Evolutionary conservation across 176 grass and related monocot genomes (phyloP), one percentile per base, ranked within the genome.

Genomic region (Oryza meyeriana): DNA sequence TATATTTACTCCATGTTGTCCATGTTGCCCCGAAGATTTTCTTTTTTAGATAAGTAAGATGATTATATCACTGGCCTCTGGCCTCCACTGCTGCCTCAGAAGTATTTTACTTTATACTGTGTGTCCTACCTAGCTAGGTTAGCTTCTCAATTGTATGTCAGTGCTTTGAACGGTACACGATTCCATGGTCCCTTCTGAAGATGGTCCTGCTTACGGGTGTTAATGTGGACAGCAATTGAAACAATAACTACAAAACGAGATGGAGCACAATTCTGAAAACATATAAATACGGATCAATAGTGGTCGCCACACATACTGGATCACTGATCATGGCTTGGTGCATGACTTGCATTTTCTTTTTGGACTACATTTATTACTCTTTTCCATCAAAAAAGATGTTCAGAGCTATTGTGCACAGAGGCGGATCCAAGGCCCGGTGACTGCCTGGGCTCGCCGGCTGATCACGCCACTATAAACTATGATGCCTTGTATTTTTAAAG

Each of bases 161-260:
- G 66, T 77, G 13, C 86, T 79, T 68, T 66, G 68, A 64, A 74
- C n/a, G 32, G 25, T 55, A 42, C 26, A 12, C 28, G 70, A 89
- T 34, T 39, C 71, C 78, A 85, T 78, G 78, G 32, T 77, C 45
- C 83, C 72, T 47, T 36, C 45, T 22, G 72, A 78, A 59, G 83
- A 82, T 86, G 83, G 88, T 48, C 83, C 83, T 86, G 41, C 66
- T 72, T 18, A 24, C 29, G 64, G 52, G 27, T 80, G 20, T 81
- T 39, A 74, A 48, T 88, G 40, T 85, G 71, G 30, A 66, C 71
- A 85, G 41, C 22, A 34, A 47, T 6, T 44, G 30, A 31, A 67
- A 41, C 34, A 20, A 2, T 67, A 70, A 20, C 25, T 59, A 39
- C 67, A 5, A 72, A 82, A 35, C 44, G 12, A 58, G n/a, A 48